Evolutionary conservation across 306 rosid species (phyloP).

Genomic region (Myrica gale): DNA sequence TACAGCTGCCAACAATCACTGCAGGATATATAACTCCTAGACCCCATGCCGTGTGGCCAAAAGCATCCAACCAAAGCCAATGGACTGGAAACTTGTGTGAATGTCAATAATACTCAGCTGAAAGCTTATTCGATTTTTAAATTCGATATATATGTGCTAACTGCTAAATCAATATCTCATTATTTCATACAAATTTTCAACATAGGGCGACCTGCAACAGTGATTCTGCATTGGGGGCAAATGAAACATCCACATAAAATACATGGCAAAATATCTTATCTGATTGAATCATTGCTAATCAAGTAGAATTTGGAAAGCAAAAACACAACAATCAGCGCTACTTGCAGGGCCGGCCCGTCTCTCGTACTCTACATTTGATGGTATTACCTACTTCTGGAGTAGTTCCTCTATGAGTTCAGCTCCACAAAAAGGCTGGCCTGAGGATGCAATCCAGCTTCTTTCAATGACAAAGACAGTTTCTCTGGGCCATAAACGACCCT

Average conservation of each 20-base stretch:
- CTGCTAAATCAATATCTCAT: background rate
- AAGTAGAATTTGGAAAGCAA: background rate
- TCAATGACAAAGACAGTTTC: slow-evolving; percentile 58
- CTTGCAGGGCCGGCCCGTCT: slow-evolving; percentile 2
- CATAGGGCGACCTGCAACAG: background rate
- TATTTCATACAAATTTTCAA: slow-evolving; percentile 12
- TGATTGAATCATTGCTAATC: slow-evolving; percentile 22
- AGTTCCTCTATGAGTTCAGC: slow-evolving; percentile 31
- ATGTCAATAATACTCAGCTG: background rate
- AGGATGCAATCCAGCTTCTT: slow-evolving; percentile 97
- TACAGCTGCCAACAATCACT: background rate
- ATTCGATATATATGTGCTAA: background rate
- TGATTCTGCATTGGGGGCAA: background rate
- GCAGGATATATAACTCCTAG: no score
- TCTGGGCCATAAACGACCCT: slow-evolving; percentile 74
- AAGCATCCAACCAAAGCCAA: background rate
- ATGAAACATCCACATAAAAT: background rate
- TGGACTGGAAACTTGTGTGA: background rate
- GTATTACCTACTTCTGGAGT: background rate
- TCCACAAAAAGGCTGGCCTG: slow-evolving; percentile 67
- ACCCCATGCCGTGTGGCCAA: background rate
- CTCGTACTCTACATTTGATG: slow-evolving; percentile 7
- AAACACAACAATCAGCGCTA: slow-evolving; percentile 13
- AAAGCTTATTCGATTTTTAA: background rate
- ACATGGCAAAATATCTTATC: slow-evolving; percentile 18